Base-by-base conservation (phyloP, 176 grass and related monocot genomes). In the Zoysia pacifica region DNA sequence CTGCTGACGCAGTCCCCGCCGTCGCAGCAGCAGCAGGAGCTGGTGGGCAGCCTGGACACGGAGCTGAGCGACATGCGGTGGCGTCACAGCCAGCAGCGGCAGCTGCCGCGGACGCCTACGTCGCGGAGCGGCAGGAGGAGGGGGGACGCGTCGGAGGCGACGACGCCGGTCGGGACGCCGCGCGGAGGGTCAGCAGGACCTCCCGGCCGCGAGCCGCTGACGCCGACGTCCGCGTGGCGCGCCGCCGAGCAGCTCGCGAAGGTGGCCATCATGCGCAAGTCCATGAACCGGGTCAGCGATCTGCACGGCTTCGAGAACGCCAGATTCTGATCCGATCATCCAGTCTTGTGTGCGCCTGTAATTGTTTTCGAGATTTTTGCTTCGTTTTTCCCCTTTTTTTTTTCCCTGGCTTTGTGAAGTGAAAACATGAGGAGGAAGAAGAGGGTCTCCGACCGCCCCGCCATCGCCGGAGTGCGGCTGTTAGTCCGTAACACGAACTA, bases 261-360 rank as follows among this genome's bases (percentile, higher is more conserved):
- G 82, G 96, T 95, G 90, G 96, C 96, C 20, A 91, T 95, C 67
- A 91, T 95, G 92, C 82, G 90, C 20, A 99, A 99, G 51, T 99
- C 96, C 0, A 78, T 99, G 82, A 99, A 93, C 80, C 75, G 96
- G 49, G 96, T 95, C 4, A 83, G 96, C 61, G 96, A 99, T 51
- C 88, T 99, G 2, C 96, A 99, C 41, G 96, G 96, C 3, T 93
- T 99, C 76, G 96, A 99, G 90, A 98, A 98, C 81, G 95, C 95
- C 36, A 78, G 95, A 15, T 98, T 98, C 86, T 98, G 82, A 89
- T 28, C 28, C 28, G 28, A 28, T 28, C 28, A 28, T 28, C 28
- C 28, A 28, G 28, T 28, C 28, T 28, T 28, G 28, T 28, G 28
- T 28, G 3, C 11, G 0, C 50, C 10, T 12, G 5, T 38, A 9